These are phyloP conservation scores for Calocybe gambosa DNA, from an alignment of 1,284 basidiomycete genomes.

Conservation along the genomic window DNA sequence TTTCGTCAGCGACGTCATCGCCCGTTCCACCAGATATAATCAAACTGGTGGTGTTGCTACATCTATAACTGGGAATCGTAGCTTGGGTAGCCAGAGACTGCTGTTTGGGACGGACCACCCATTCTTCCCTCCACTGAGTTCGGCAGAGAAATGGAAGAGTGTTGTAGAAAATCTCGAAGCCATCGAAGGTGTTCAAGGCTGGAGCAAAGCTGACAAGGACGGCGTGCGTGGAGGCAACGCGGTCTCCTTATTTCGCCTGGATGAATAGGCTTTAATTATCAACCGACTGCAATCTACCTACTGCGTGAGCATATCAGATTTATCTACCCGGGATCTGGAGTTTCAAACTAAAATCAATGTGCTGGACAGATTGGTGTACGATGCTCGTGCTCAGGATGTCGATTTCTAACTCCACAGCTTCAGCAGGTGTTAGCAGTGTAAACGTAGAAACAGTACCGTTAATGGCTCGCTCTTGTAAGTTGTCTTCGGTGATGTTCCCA, in stretches of 20 bases:
- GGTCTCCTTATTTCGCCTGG: slow-evolving; percentile 54
- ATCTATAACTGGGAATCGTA: slow-evolving; percentile 26
- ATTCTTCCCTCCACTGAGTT: slow-evolving; percentile 77
- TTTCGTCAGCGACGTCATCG: slow-evolving; percentile 66
- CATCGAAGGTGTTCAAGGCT: slow-evolving; percentile 58
- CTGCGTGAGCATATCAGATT: slow-evolving; percentile 2
- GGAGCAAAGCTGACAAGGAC: slow-evolving; percentile 55
- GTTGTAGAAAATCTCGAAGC: slow-evolving; percentile 80
- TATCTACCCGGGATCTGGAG: slow-evolving; percentile 58
- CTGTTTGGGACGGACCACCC: slow-evolving; percentile 87
- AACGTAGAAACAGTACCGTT: slow-evolving; percentile 41
- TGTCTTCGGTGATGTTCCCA: slow-evolving; percentile 86
- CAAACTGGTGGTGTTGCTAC: slow-evolving; percentile 26
- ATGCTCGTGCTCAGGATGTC: slow-evolving; percentile 91
- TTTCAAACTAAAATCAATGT: slow-evolving; percentile 93
- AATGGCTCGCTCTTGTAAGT: slow-evolving; percentile 69
- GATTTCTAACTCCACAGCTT: slow-evolving; percentile 53
- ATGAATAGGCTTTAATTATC: slow-evolving; percentile 14
- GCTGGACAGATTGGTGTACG: slow-evolving; percentile 88
- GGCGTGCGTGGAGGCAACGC: slow-evolving; percentile 71
- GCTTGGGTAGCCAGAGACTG: slow-evolving; percentile 52
- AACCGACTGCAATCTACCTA: background rate
- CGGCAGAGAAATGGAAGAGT: slow-evolving; percentile 71
- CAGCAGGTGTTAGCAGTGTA: too few species aligned
- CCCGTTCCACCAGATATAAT: slow-evolving; percentile 51